These are phyloP conservation scores for Lecanoromycetidae sp. DNA, from an alignment of 2,329 filamentous ascomycete genomes.

Conservation along the genomic window DNA sequence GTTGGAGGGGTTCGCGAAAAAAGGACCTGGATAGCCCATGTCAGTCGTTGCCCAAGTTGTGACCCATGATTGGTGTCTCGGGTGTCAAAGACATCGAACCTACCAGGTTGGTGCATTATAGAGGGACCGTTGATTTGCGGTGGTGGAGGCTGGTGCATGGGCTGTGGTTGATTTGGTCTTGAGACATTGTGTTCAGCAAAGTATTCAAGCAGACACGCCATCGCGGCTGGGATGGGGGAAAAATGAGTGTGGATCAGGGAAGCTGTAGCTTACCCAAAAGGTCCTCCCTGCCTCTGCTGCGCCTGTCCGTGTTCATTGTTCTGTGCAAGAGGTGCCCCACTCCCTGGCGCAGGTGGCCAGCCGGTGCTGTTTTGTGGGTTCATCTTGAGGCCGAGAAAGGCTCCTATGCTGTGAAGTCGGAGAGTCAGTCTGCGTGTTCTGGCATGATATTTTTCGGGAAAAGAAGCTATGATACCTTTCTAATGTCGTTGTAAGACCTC, in stretches of 20 bases:
- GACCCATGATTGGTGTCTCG: neutral
- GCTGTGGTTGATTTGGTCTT: slow-evolving; percentile 7
- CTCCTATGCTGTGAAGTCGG: neutral
- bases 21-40: slow-evolving; percentile 5
- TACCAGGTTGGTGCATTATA: slow-evolving; percentile 11
- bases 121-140: slow-evolving; percentile 12
- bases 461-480: neutral
- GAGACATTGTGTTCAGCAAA: neutral
- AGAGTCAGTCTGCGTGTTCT: neutral
- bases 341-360: slow-evolving; percentile 15
- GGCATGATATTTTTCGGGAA: neutral
- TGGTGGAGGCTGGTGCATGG: slow-evolving; percentile 14
- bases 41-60: neutral
- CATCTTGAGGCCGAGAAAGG: slow-evolving; percentile 9
- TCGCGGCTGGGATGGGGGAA: neutral
- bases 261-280: slow-evolving; percentile 13
- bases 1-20: slow-evolving; percentile 15
- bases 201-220: neutral
- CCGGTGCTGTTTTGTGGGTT: slow-evolving; percentile 16
- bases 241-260: neutral
- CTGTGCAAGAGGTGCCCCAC: slow-evolving; percentile 9
- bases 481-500: neutral
- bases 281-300: slow-evolving; percentile 16
- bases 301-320: slow-evolving; percentile 13
- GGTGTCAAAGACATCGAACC: neutral